Conservation (phyloP, 108 stramenopile species). For the Skeletonema grethae region DNA sequence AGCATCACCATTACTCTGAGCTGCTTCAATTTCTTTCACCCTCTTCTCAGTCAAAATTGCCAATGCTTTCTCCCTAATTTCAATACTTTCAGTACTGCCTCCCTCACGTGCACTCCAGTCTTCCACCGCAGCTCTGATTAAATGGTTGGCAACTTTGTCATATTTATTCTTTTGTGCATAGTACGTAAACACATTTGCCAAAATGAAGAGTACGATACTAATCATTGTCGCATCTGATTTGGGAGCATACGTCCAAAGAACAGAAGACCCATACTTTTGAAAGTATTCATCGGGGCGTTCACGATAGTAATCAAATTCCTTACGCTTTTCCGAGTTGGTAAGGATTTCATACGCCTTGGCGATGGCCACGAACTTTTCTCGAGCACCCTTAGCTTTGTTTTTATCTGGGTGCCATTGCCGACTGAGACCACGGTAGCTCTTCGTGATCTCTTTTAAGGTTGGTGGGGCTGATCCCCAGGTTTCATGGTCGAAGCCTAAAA, state of each 20-base stretch:
- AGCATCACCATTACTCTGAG: conserved; percentile 20
- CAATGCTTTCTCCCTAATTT: conserved; percentile 71
- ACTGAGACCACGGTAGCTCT: conserved; percentile 73
- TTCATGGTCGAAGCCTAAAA: conserved; percentile 89
- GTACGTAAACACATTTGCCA: conserved; percentile 64
- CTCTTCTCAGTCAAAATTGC: conserved; percentile 56
- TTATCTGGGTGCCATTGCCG: conserved; percentile 89
- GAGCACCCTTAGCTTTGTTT: conserved; percentile 74
- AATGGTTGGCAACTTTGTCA: conserved; percentile 75
- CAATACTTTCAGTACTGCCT: conserved; percentile 75
- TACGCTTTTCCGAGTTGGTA: conserved; percentile 62
- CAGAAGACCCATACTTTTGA: conserved; percentile 72
- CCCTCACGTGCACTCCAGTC: conserved; percentile 76
- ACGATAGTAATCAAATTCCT: conserved; percentile 81
- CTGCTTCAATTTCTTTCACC: conserved; percentile 15
- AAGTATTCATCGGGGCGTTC: conserved; percentile 86
- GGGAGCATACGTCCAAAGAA: conserved; percentile 81
- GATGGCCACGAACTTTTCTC: conserved; percentile 86
- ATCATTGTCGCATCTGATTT: conserved; percentile 73
- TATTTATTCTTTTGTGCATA: conserved; percentile 73
- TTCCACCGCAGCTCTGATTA: conserved; percentile 79
- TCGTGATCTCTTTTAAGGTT: conserved; percentile 71
- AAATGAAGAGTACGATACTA: conserved; percentile 58
- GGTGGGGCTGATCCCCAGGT: conserved; percentile 60
- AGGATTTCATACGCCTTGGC: conserved; percentile 84